Percentiles rank a stretch among this genome's conserved stretches.
Conservation (phyloP, 2,329 filamentous ascomycete genomes). For the Penicillium sp. region DNA sequence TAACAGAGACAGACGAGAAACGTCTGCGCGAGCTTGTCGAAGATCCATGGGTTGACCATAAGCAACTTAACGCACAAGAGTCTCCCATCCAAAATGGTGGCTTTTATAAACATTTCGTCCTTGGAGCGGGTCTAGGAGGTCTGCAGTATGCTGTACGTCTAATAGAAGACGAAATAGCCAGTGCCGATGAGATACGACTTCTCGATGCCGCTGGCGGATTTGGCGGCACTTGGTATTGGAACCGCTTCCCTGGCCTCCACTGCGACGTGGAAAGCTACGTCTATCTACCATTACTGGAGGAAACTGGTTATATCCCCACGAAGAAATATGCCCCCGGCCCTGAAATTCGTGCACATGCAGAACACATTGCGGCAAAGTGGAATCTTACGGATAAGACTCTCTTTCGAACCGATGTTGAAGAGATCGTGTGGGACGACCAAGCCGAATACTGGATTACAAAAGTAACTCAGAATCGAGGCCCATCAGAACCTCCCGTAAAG, state of each 20-base stretch:
- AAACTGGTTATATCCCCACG: slow-evolving; percentile 62
- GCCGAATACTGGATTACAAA: neutral
- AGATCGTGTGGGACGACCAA: neutral
- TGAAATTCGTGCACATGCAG: slow-evolving; percentile 54
- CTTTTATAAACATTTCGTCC: slow-evolving; percentile 23
- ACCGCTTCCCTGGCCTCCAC: slow-evolving; percentile 51
- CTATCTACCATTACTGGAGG: slow-evolving; percentile 64
- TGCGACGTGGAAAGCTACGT: slow-evolving; percentile 64
- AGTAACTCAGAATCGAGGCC: neutral
- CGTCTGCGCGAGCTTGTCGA: neutral
- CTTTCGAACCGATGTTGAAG: neutral
- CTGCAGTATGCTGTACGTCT: slow-evolving; percentile 47
- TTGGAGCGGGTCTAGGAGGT: slow-evolving; percentile 52
- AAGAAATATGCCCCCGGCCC: slow-evolving; percentile 43
- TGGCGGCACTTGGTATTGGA: slow-evolving; percentile 50
- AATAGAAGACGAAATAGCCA: slow-evolving; percentile 41
- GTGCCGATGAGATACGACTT: slow-evolving; percentile 10
- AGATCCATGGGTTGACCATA: neutral
- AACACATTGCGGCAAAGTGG: slow-evolving; percentile 22
- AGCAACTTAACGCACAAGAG: neutral
- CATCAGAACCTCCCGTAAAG: neutral
- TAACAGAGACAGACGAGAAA: neutral
- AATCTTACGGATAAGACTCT: neutral
- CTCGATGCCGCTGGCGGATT: slow-evolving; percentile 45
- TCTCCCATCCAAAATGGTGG: neutral